Evolutionary conservation across 257 asterid genomes (phyloP), one percentile per base, ranked within the genome.

Genomic region (Jacaranda mimosifolia): DNA sequence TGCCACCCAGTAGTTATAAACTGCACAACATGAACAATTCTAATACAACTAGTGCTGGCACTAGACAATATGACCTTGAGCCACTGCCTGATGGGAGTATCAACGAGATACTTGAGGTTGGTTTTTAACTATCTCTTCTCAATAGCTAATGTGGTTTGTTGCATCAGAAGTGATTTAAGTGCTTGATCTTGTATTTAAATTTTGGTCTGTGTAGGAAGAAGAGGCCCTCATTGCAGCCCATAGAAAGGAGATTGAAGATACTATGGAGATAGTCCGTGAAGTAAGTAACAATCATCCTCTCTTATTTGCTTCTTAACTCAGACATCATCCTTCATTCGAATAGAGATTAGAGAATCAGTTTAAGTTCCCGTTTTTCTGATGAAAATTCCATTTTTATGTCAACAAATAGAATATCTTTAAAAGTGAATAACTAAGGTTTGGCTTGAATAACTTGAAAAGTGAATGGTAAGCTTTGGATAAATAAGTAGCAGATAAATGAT

Each of bases 241-340:
- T 71, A 86, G 97, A 62, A 96, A 91, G 83, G 94, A 93, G 89
- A 96, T 96, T 64, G 98, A 96, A 86, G 98, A 96, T 69, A 96
- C 98, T 60, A 90, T 89, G 96, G 97, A 96, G 92, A 93, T 93
- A 62, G 96, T 95, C 80, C 97, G 98, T 53, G 99, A 93, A 84
- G 99, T 89, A 84, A 85, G 84, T 80, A 55, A 82, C 39, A 63
- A 43, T 39, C 67, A 35, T 57, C 57, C 51, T 60, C 74, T 26
- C 57, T 6, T 55, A 15, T 39, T 55, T 59, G 3, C 36, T 39
- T 69, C 68, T 62, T 66, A 70, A 59, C 73, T 43, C 9, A 26
- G 3, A 68, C 7, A 9, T 72, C 62, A 18, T 36, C 45, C 57
- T 63, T 73, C 14, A 36, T 55, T 60, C 76, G 26, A 38, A 38